Conservation (phyloP, 1,139 yeast species). For the Lodderomyces elongisporus region DNA sequence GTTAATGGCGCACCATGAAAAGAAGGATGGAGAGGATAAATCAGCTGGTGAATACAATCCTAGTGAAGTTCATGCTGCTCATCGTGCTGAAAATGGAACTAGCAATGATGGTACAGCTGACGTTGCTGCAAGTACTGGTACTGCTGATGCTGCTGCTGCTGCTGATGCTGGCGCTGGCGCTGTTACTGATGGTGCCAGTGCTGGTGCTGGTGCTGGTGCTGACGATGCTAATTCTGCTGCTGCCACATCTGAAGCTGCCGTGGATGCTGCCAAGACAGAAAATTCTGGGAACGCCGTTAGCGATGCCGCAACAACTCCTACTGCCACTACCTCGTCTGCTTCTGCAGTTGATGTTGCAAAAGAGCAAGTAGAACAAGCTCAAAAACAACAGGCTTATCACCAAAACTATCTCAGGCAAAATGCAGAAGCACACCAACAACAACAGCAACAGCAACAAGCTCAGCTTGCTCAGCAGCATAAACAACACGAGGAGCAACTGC, state of each 20-base stretch:
- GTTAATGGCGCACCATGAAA: constrained; percentile 42
- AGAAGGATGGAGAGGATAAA: constrained; percentile 9
- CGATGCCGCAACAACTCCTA: too few species aligned
- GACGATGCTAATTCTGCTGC: constrained; percentile 2
- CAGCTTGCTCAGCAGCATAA: constrained; percentile 19
- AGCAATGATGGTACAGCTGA: constrained; percentile 1
- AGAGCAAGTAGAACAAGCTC: constrained; percentile 5
- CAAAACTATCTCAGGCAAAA: constrained; percentile 2
- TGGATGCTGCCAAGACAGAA: too few species aligned
- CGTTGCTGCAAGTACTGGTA: too few species aligned
- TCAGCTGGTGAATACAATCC: not conserved
- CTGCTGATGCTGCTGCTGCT: too few species aligned
- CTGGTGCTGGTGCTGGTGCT: too few species aligned
- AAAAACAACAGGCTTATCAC: constrained; percentile 4
- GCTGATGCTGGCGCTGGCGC: too few species aligned
- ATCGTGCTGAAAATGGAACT: not conserved
- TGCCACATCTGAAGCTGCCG: too few species aligned
- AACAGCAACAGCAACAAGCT: constrained; percentile 17
- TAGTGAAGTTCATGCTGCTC: not conserved
- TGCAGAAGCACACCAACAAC: constrained; percentile 8
- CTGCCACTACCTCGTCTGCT: not conserved
- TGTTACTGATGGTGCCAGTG: too few species aligned
- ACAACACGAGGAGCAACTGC: constrained; percentile 35
- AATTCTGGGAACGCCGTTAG: too few species aligned
- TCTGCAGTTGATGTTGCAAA: not conserved